Percentiles rank a stretch among this genome's conserved stretches.
phyloP scores from a whole-genome alignment of 768 basidiomycete species.

The Clavaria fumosa region DNA sequence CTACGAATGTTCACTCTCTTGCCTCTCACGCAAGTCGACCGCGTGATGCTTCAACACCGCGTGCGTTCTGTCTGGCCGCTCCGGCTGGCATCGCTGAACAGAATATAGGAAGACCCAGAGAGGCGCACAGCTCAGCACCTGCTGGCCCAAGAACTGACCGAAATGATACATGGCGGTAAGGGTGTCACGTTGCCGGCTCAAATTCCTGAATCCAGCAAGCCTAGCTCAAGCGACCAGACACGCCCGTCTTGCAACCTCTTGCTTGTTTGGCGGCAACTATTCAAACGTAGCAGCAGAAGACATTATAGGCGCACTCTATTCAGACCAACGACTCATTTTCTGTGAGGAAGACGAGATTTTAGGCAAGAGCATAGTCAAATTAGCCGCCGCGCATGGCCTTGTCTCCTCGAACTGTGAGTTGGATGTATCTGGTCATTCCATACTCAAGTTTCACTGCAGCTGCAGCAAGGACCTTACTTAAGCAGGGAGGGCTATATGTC shows the following conservation, averaged over 20 bases:
- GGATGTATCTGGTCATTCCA: neutral
- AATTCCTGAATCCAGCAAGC: neutral
- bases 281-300: conserved; percentile 35
- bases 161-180: conserved; percentile 27
- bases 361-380: conserved; percentile 37
- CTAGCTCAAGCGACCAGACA: conserved; percentile 15
- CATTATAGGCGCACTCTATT: conserved; percentile 43
- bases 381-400: conserved; percentile 44
- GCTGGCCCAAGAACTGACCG: conserved; percentile 38
- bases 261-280: conserved; percentile 30
- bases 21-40: conserved; percentile 37
- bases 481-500: conserved; percentile 54
- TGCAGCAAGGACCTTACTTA: conserved; percentile 45
- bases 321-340: conserved; percentile 50
- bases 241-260: conserved; percentile 29
- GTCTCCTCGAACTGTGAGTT: conserved; percentile 3
- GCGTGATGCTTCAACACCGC: conserved; percentile 40
- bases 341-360: conserved; percentile 36
- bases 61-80: conserved; percentile 21
- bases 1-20: conserved; percentile 76
- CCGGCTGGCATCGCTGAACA: neutral
- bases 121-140: conserved; percentile 31
- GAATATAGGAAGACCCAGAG: conserved; percentile 24
- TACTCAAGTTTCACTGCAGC: conserved; percentile 24
- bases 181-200: conserved; percentile 14